Base-by-base conservation (phyloP, 441 rosid species). In the Euphorbia celastroides region DNA sequence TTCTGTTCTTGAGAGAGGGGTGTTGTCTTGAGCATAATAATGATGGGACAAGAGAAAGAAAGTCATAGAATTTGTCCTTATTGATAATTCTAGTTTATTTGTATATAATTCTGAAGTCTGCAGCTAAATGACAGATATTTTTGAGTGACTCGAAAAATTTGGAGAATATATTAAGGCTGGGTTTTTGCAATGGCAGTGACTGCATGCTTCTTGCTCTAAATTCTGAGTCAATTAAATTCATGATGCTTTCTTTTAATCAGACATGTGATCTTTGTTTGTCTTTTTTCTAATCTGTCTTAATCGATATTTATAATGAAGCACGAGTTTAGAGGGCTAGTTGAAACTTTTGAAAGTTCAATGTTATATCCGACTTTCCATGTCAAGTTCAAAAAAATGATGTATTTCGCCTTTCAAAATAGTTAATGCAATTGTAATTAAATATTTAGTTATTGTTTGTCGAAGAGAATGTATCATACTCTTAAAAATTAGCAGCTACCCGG, bases 221-320 rank as follows among this genome's bases (percentile, higher is more conserved):
- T 65, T 22, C 69, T 46, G 67, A 50, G 0, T 5, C 8, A 56
- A 41, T 41, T 12, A 31, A 57, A 50, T 28, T 6, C 7, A 0
- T 28, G 16, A 10, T 56, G 27, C 26, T 12, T 23, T 8, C 31
- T 56, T 27, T 56, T 14, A 28, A 17, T 64, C 57, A 7, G 2
- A 28, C 68, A 64, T 50, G 68, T 64, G 68, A 64, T 31, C 30
- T 51, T 64, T 30, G 13, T 41, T 64, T 64, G 67, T 36, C 56
- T 17, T 63, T 48, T 46, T 55, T 62, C 57, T 63, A n/a, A n/a
- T n/a, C n/a, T n/a, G n/a, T n/a, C n/a, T n/a, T n/a, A n/a, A n/a
- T n/a, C n/a, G n/a, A n/a, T n/a, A n/a, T n/a, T n/a, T n/a, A n/a
- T n/a, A n/a, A n/a, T n/a, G n/a, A n/a, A n/a, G n/a, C n/a, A n/a